Evolutionary conservation across 1,284 basidiomycete species (phyloP).

Genomic region (Puccinia hordei): DNA sequence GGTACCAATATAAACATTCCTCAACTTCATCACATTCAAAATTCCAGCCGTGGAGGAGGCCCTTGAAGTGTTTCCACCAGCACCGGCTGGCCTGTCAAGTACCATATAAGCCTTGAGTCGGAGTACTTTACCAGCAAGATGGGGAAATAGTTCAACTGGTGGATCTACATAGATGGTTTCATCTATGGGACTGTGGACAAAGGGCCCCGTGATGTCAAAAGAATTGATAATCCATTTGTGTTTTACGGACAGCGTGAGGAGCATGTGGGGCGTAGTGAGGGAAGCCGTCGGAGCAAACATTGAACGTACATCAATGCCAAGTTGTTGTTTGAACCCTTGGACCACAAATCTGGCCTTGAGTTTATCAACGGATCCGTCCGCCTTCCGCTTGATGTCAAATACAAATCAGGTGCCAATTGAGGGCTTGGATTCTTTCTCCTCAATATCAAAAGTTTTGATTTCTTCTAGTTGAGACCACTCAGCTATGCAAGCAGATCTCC

Average conservation of each 20-base stretch:
- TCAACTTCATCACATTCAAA: not conserved
- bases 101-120: not conserved
- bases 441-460: not conserved
- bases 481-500: not conserved
- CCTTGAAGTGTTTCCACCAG: slow-evolving; percentile 1
- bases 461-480: not conserved
- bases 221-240: slow-evolving; percentile 2
- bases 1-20: not conserved
- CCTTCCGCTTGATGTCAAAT: too few species aligned
- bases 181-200: not conserved
- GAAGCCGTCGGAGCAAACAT: too few species aligned
- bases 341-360: too few species aligned
- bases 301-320: too few species aligned
- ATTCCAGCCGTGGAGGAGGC: not conserved
- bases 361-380: too few species aligned
- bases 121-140: not conserved
- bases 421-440: too few species aligned
- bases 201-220: slow-evolving; percentile 3
- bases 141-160: not conserved
- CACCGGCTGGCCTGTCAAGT: not conserved
- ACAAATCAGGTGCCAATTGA: too few species aligned
- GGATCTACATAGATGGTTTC: too few species aligned
- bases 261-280: too few species aligned
- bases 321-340: too few species aligned
- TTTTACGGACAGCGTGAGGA: not conserved